These are phyloP conservation scores for Isatis lusitanica DNA, from an alignment of 441 rosid genomes.

Conservation along the genomic window DNA sequence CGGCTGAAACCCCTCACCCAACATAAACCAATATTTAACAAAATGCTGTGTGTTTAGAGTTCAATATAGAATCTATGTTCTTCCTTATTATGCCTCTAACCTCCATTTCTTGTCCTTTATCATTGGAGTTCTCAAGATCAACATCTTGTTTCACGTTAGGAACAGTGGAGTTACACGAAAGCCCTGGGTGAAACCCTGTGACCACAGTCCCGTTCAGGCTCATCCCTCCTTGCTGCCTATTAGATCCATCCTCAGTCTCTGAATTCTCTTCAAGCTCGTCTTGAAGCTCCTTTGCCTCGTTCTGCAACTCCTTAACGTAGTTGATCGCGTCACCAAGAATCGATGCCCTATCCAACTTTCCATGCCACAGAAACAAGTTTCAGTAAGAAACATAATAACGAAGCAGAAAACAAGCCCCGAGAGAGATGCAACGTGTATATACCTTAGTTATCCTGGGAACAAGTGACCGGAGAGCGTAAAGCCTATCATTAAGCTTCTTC, in stretches of 20 bases:
- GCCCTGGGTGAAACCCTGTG: conserved; percentile 41
- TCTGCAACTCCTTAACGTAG: conserved; percentile 73
- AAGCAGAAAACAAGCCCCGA: not conserved
- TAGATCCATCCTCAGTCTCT: conserved; percentile 58
- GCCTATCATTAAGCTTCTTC: conserved; percentile 70
- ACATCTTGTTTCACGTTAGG: conserved; percentile 50
- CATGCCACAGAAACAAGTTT: conserved; percentile 9
- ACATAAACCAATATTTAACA: not conserved
- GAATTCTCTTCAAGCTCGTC: conserved; percentile 85
- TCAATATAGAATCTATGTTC: not conserved
- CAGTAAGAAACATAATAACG: not conserved
- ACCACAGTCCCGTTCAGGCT: conserved; percentile 41
- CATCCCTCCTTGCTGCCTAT: conserved; percentile 37
- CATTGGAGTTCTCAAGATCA: conserved; percentile 43
- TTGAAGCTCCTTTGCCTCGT: conserved; percentile 73
- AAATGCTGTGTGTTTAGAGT: not conserved
- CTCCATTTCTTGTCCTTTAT: conserved; percentile 92
- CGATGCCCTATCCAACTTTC: conserved; percentile 85
- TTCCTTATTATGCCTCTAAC: conserved; percentile 33
- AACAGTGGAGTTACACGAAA: conserved; percentile 38
- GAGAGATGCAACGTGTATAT: not conserved
- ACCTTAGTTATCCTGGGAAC: conserved; percentile 73
- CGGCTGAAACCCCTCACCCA: conserved; percentile 46
- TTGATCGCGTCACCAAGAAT: conserved; percentile 88
- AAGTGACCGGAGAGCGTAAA: conserved; percentile 59